phyloP scores from a whole-genome alignment of 768 basidiomycete genomes.

The Obba rivulosa region DNA sequence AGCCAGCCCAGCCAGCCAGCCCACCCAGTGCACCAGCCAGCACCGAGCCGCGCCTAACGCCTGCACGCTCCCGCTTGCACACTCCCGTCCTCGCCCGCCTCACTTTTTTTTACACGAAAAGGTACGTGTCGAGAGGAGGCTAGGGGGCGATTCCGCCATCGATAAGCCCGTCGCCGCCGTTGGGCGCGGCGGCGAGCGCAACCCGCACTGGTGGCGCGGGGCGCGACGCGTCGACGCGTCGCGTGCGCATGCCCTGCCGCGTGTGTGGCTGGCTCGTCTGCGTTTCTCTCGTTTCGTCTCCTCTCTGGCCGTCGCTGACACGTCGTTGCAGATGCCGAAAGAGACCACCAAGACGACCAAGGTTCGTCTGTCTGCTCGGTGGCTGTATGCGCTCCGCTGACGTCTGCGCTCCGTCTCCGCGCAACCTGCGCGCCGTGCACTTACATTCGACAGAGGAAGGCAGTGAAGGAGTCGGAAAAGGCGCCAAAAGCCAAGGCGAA shows the following conservation, averaged over 20 bases:
- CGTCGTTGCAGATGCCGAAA: conserved; percentile 64
- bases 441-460: conserved; percentile 53
- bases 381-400: conserved; percentile 7
- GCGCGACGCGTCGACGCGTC: conserved; percentile 20
- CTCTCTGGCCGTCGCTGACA: too few relatives aligned
- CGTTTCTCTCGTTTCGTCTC: conserved; percentile 3
- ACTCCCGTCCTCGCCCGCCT: conserved; percentile 1
- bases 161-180: conserved; percentile 12
- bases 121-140: conserved; percentile 7
- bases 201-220: conserved; percentile 10
- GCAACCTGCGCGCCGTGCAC: background rate
- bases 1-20: conserved; percentile 12
- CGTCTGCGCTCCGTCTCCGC: background rate
- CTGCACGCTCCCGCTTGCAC: conserved; percentile 1
- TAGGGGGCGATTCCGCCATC: conserved; percentile 14
- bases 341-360: conserved; percentile 63
- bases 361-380: conserved; percentile 35
- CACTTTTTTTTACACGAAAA: conserved; percentile 4
- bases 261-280: conserved; percentile 30
- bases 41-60: conserved; percentile 13
- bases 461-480: conserved; percentile 68
- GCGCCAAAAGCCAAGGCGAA: conserved; percentile 47
- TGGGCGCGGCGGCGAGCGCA: conserved; percentile 7
- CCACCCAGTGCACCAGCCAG: conserved; percentile 15
- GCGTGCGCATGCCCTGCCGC: conserved; percentile 32